Evolutionary conservation across 768 basidiomycete species (phyloP).

Genomic region (Tulasnella sp.): DNA sequence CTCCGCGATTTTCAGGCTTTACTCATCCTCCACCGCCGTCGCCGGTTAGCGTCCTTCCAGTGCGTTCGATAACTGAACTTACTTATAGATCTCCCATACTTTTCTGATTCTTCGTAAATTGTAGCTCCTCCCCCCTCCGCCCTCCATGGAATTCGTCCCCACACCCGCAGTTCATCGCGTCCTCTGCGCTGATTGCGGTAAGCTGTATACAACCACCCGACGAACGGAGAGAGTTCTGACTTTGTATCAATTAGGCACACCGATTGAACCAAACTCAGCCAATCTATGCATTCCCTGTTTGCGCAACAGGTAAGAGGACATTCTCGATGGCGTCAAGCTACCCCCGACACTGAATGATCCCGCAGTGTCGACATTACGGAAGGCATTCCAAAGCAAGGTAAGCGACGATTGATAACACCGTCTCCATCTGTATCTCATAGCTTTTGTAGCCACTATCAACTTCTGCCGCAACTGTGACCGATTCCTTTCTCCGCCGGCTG

Average conservation of each 20-base stretch:
- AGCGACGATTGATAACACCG: constrained; percentile 29
- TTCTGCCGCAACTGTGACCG: constrained; percentile 96
- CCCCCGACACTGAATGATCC: background rate
- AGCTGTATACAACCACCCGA: constrained; percentile 29
- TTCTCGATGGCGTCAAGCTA: background rate
- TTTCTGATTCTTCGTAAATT: background rate
- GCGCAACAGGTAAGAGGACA: constrained; percentile 65
- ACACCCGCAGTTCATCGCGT: constrained; percentile 74
- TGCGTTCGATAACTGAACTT: background rate
- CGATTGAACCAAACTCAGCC: constrained; percentile 87
- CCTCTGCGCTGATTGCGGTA: constrained; percentile 86
- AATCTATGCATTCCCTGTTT: constrained; percentile 88
- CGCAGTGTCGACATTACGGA: constrained; percentile 92
- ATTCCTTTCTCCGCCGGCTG: constrained; percentile 82
- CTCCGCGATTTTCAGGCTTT: constrained; percentile 19
- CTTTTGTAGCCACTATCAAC: constrained; percentile 66
- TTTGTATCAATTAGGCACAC: constrained; percentile 51
- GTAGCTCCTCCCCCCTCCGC: background rate
- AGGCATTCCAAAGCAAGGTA: constrained; percentile 92
- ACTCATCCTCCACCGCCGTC: constrained; percentile 22
- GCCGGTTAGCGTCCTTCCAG: background rate
- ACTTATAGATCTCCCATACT: background rate
- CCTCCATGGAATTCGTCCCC: constrained; percentile 71
- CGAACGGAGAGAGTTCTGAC: background rate
- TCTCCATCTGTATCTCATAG: background rate